These are phyloP conservation scores for Didymellaceae sp. DNA, from an alignment of 2,329 filamentous ascomycete genomes.

Conservation along the genomic window DNA sequence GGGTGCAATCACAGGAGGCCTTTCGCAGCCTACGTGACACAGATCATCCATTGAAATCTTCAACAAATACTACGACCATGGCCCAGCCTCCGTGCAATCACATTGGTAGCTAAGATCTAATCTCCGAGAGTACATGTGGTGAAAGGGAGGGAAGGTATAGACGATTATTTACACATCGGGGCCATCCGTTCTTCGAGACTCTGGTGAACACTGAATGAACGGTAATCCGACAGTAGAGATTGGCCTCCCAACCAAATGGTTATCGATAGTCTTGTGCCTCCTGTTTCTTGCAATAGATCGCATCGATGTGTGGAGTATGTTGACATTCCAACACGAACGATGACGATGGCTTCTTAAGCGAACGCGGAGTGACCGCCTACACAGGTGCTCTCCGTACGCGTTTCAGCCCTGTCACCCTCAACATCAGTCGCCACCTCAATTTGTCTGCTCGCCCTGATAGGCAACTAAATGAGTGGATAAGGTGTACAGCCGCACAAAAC, in stretches of 20 bases:
- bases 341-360: conserved; percentile 15
- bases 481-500: conserved; percentile 6
- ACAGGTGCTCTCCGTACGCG: conserved; percentile 4
- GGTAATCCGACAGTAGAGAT: background rate
- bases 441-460: conserved; percentile 1
- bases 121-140: background rate
- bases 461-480: conserved; percentile 2
- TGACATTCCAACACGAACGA: background rate
- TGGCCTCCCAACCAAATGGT: background rate
- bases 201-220: conserved; percentile 8
- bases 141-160: background rate
- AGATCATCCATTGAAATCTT: background rate
- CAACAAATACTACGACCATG: background rate
- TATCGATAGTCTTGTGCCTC: conserved; percentile 13
- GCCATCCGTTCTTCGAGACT: conserved; percentile 9
- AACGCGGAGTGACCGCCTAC: conserved; percentile 12
- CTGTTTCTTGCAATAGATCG: background rate
- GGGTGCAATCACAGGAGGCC: background rate
- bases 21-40: background rate
- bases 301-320: conserved; percentile 3
- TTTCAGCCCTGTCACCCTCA: conserved; percentile 22
- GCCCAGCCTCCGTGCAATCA: background rate
- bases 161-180: background rate
- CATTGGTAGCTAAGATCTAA: no score
- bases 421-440: background rate